A percentile compares a stretch with the other conserved stretches of the same genome.
Conservation (phyloP, 805 yeast species). For the Starmerella khaoyaiensis region DNA sequence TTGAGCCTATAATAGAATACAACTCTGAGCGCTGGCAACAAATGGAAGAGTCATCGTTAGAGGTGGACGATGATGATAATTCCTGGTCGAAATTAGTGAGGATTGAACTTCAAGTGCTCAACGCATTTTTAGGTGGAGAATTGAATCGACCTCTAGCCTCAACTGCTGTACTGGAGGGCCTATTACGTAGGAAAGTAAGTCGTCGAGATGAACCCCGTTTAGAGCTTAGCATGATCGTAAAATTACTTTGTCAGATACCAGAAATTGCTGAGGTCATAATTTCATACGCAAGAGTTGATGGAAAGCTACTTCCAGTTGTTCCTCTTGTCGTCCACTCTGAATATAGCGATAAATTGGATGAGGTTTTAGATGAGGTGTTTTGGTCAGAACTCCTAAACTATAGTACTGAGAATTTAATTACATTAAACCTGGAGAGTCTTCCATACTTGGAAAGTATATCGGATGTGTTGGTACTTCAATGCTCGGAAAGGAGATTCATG, state of each 20-base stretch:
- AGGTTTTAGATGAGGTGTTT: conserved; percentile 8
- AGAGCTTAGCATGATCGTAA: not conserved
- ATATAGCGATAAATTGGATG: conserved; percentile 1
- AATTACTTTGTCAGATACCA: conserved; percentile 1
- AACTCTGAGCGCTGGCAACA: conserved; percentile 13
- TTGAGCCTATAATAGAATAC: conserved; percentile 4
- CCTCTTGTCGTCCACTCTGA: conserved; percentile 3
- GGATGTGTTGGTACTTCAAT: conserved; percentile 7
- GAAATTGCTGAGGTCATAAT: not conserved
- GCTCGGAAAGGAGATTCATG: conserved; percentile 1
- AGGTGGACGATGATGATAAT: conserved; percentile 3
- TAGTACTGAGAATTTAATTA: not conserved
- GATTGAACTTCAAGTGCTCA: conserved; percentile 9
- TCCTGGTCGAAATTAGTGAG: conserved; percentile 7
- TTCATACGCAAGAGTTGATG: conserved; percentile 1
- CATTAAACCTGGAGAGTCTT: conserved; percentile 3
- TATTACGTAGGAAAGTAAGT: not conserved
- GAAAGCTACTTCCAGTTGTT: not conserved
- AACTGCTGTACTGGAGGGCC: conserved; percentile 7
- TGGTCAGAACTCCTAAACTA: conserved; percentile 4
- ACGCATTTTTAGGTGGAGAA: conserved; percentile 9
- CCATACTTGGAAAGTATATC: conserved; percentile 5
- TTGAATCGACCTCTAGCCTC: conserved; percentile 6
- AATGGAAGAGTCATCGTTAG: not conserved
- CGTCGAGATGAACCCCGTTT: conserved; percentile 1